phyloP scores from a whole-genome alignment of 306 rosid species.

The Gastrolobium bilobum region DNA sequence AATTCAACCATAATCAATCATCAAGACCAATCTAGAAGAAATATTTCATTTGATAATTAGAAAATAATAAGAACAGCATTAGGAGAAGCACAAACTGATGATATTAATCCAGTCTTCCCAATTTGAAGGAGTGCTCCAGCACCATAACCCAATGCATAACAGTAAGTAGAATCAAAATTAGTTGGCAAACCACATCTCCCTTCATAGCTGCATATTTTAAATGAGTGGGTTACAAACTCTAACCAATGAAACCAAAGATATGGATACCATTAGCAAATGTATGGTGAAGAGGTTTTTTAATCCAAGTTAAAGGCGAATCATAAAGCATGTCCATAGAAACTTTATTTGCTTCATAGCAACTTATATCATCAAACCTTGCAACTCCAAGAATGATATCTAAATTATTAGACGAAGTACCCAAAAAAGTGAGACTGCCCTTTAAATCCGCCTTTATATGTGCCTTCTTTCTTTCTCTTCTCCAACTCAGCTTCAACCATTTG shows the following conservation, averaged over 20 bases:
- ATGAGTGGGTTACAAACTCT: conserved; percentile 34
- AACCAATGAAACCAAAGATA: conserved; percentile 23
- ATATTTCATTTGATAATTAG: conserved; percentile 38
- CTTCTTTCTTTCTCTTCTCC: conserved; percentile 86
- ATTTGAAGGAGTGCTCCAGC: conserved; percentile 95
- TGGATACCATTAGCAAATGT: conserved; percentile 12
- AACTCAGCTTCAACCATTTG: conserved; percentile 99
- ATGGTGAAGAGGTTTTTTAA: conserved; percentile 10
- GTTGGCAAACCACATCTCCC: conserved; percentile 99
- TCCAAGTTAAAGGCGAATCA: background rate
- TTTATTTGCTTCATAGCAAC: conserved; percentile 1
- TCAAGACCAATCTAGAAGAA: conserved; percentile 41
- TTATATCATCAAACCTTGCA: conserved; percentile 35
- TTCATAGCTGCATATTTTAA: conserved; percentile 75
- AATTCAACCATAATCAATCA: conserved; percentile 32
- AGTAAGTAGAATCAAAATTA: conserved; percentile 91
- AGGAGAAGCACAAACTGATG: conserved; percentile 75
- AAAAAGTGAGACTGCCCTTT: conserved; percentile 97
- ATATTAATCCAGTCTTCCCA: conserved; percentile 94
- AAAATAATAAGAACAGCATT: conserved; percentile 16
- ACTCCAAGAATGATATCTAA: conserved; percentile 31
- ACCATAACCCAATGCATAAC: conserved; percentile 95
- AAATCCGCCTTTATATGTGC: conserved; percentile 68
- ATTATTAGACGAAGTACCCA: conserved; percentile 68
- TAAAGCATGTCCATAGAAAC: conserved; percentile 21